A percentile compares a stretch with the other conserved stretches of the same genome.
These are phyloP conservation scores for Penicillium hesseltinei DNA, from an alignment of 2,329 filamentous ascomycete genomes.

Conservation along the genomic window DNA sequence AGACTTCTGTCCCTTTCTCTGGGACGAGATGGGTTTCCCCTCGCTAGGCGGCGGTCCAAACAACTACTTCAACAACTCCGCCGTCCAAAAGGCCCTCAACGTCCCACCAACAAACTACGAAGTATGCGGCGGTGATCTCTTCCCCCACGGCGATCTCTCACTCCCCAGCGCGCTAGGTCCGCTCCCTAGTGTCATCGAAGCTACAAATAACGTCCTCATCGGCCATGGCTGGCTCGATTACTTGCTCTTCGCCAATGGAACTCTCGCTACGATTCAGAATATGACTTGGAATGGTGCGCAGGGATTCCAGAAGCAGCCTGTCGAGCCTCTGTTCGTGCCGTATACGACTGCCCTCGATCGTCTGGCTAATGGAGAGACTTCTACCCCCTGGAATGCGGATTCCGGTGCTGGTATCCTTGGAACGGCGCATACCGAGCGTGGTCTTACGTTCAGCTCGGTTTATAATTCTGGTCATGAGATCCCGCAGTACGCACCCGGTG, in stretches of 20 bases:
- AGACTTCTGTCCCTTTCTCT: slow-evolving; percentile 67
- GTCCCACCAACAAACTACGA: slow-evolving; percentile 49
- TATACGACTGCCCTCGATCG: slow-evolving; percentile 47
- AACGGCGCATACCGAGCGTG: slow-evolving; percentile 68
- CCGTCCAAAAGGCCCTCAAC: slow-evolving; percentile 67
- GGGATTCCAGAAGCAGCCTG: slow-evolving; percentile 64
- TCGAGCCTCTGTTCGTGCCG: slow-evolving; percentile 67
- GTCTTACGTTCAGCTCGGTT: slow-evolving; percentile 68
- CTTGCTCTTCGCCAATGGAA: slow-evolving; percentile 66
- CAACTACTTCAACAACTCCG: slow-evolving; percentile 68
- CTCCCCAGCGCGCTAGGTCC: slow-evolving; percentile 32
- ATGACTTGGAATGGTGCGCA: slow-evolving; percentile 74
- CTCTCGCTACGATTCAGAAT: slow-evolving; percentile 71
- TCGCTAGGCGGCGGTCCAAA: slow-evolving; percentile 62
- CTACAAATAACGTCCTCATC: slow-evolving; percentile 70
- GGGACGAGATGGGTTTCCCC: slow-evolving; percentile 66
- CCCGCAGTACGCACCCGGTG: slow-evolving; percentile 65
- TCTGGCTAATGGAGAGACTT: slow-evolving; percentile 39
- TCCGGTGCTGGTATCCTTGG: slow-evolving; percentile 68
- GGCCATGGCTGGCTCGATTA: slow-evolving; percentile 70
- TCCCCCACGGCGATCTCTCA: slow-evolving; percentile 52
- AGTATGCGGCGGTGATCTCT: slow-evolving; percentile 38
- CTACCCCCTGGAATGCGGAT: slow-evolving; percentile 37
- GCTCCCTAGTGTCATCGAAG: slow-evolving; percentile 70
- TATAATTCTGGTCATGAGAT: slow-evolving; percentile 63